Percentiles rank a stretch among this genome's conserved stretches.
These are phyloP conservation scores for Pholiota conissans DNA, from an alignment of 768 basidiomycete species.

Conservation along the genomic window DNA sequence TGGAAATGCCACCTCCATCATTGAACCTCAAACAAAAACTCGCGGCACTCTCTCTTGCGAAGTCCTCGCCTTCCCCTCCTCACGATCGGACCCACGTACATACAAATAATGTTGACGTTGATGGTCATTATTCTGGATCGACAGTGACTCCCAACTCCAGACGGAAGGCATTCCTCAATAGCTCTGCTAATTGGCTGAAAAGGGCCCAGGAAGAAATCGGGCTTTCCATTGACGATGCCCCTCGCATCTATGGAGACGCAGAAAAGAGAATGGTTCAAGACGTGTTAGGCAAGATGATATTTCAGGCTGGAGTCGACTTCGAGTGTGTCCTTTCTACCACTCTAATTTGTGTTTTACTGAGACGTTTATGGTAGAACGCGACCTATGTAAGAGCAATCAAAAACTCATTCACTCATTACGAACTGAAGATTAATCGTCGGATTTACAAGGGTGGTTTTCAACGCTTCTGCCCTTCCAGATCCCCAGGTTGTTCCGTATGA, in stretches of 20 bases:
- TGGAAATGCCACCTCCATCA: conserved; percentile 20
- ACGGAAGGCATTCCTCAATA: conserved; percentile 36
- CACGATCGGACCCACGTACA: conserved; percentile 15
- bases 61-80: conserved; percentile 47
- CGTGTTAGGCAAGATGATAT: conserved; percentile 72
- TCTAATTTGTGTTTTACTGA: conserved; percentile 4
- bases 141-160: conserved; percentile 18
- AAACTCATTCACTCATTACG: not conserved
- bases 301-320: conserved; percentile 88
- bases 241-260: conserved; percentile 46
- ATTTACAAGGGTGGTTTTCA: conserved; percentile 70
- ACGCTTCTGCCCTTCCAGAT: conserved; percentile 82
- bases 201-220: conserved; percentile 28
- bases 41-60: conserved; percentile 56
- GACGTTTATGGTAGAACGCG: conserved; percentile 57
- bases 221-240: conserved; percentile 21
- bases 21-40: conserved; percentile 66
- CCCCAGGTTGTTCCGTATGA: conserved; percentile 78
- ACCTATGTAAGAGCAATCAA: conserved; percentile 60
- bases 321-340: conserved; percentile 52
- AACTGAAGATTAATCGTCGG: not conserved
- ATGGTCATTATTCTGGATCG: conserved; percentile 13
- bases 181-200: conserved; percentile 49
- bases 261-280: conserved; percentile 63
- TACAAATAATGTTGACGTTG: conserved; percentile 8